A percentile compares a stretch with the other conserved stretches of the same genome.
Conservation (phyloP, 805 yeast genomes). For the Monosporozyma servazzii region DNA sequence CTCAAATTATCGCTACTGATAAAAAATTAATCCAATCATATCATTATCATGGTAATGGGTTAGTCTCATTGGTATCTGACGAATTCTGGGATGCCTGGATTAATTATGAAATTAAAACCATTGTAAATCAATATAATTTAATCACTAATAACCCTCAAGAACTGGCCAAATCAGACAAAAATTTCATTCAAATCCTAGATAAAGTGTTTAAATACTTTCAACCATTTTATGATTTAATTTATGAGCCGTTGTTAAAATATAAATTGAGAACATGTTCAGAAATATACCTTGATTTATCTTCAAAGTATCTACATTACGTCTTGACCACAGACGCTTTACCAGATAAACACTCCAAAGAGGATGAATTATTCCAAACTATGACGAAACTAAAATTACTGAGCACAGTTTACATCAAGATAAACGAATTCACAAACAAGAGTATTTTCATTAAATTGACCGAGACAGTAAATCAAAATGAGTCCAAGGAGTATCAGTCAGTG, state of each 20-base stretch:
- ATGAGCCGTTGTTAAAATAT: conserved; percentile 13
- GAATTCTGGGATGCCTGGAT: conserved; percentile 40
- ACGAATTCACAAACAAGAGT: conserved; percentile 12
- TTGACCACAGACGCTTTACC: conserved; percentile 14
- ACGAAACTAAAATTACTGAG: conserved; percentile 16
- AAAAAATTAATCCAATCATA: conserved; percentile 30
- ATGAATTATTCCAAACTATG: conserved; percentile 21
- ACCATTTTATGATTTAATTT: conserved; percentile 29
- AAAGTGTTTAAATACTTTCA: conserved; percentile 33
- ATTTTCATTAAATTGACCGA: conserved; percentile 18
- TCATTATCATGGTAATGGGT: conserved; percentile 35
- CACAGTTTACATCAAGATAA: conserved; percentile 11
- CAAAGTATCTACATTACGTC: conserved; percentile 17
- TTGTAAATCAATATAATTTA: conserved; percentile 37
- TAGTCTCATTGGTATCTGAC: conserved; percentile 20
- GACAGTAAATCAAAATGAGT: conserved; percentile 17
- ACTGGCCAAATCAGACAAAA: conserved; percentile 18
- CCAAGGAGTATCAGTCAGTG: conserved; percentile 16
- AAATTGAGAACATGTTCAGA: conserved; percentile 22
- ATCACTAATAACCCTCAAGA: conserved; percentile 28
- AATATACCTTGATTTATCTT: conserved; percentile 21
- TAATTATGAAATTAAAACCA: conserved; percentile 37
- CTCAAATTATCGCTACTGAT: conserved; percentile 35
- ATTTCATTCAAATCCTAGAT: conserved; percentile 39
- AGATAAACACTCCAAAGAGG: conserved; percentile 17